Evolutionary conservation across 2,329 filamentous ascomycete species (phyloP), one percentile per base, ranked within the genome.

Genomic region (Huntiella savannae): DNA sequence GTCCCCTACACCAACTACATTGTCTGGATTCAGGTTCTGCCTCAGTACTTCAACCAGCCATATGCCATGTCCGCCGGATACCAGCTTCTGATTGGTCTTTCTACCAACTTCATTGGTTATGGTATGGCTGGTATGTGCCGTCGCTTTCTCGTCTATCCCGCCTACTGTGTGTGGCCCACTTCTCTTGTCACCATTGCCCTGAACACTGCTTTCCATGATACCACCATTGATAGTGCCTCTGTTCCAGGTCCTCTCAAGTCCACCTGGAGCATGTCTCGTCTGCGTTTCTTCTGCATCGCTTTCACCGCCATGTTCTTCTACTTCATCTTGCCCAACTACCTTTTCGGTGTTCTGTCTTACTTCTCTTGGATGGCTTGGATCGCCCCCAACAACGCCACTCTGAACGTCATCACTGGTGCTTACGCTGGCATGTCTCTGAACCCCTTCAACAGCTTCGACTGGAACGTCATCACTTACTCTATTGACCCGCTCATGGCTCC

Each of bases 291-390:
- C 54, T 52, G 61, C 28, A 50, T 62, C 16, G 55, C 62, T 1
- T 68, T 67, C 35, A 52, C 51, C 1, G 60, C 56, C 49, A 71
- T 71, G 63, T 72, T 71, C 46, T 52, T 67, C 4, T 74, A 66
- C 54, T 73, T 70, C 51, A 72, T 67, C 66, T 62, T 75, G 40
- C 71, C 70, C 1, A 63, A 66, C 49, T 70, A 65, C 50, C 54
- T 75, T 39, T 72, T 71, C 52, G 57, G 57, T 11, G 66, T 62
- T 3, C 54, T 73, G 8, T 62, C 60, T 37, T 56, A 59, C 48
- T 73, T 74, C 54, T 66, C 61, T 52, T 74, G 69, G 67, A 63
- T 71, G 53, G 64, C 63, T 0, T 74, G 69, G 69, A 72, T 73
- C 44, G 58, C 63, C 0, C 68, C 68, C 0, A 51, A 58, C 11